phyloP scores from a whole-genome alignment of 345 rosid species.

The Populus euphratica region DNA sequence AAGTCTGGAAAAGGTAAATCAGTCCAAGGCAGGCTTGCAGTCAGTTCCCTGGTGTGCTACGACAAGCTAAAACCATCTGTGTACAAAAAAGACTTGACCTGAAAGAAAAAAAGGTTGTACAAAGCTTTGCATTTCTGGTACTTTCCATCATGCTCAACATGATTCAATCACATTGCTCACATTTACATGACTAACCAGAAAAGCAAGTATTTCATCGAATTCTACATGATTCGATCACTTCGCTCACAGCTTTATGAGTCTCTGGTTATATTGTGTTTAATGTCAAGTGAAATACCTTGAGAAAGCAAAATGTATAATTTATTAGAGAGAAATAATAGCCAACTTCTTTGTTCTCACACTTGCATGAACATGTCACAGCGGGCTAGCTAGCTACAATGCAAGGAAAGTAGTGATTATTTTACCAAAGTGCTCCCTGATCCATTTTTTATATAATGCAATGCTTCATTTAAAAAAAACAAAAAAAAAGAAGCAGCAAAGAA shows the following conservation, averaged over 20 bases:
- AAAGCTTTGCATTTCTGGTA: constrained; percentile 25
- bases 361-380: too few species aligned
- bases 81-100: constrained; percentile 23
- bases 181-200: constrained; percentile 77
- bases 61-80: constrained; percentile 15
- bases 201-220: constrained; percentile 53
- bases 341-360: neutral
- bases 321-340: neutral
- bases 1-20: constrained; percentile 3
- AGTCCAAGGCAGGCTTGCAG: constrained; percentile 19
- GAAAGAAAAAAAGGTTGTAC: constrained; percentile 41
- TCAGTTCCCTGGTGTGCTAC: constrained; percentile 16
- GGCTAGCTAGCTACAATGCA: neutral
- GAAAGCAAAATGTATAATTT: neutral
- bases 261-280: constrained; percentile 90
- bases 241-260: constrained; percentile 83
- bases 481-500: neutral
- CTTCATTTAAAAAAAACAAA: too few species aligned
- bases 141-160: constrained; percentile 49
- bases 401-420: too few species aligned
- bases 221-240: constrained; percentile 87
- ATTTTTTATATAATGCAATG: neutral
- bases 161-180: constrained; percentile 90
- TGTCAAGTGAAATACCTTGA: constrained; percentile 80
- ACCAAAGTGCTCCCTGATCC: too few species aligned